A percentile compares a stretch with the other conserved stretches of the same genome.
Conservation (phyloP, 1,284 basidiomycete species). For the Trichosporon coremiiforme region DNA sequence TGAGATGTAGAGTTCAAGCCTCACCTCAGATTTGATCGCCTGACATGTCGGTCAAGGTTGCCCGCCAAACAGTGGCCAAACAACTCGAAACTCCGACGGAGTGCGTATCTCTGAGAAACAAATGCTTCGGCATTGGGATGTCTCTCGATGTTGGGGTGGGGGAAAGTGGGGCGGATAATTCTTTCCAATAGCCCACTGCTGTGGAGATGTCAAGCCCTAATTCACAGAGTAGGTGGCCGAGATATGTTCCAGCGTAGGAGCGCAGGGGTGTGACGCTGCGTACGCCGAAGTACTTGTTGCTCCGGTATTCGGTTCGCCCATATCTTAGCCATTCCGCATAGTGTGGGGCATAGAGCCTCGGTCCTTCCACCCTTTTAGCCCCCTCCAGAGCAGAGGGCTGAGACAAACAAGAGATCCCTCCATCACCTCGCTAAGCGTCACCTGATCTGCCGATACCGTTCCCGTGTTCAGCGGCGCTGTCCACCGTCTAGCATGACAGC, state of each 20-base stretch:
- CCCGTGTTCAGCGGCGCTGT: background rate
- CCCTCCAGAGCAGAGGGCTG: background rate
- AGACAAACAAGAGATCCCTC: background rate
- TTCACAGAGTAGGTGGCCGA: slow-evolving; percentile 4
- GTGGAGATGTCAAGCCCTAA: background rate
- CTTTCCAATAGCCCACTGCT: background rate
- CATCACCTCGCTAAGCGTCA: background rate
- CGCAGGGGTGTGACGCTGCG: background rate
- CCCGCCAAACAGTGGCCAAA: background rate
- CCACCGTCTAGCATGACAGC: background rate
- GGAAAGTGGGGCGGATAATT: slow-evolving; percentile 4
- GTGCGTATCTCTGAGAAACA: background rate
- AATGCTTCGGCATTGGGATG: background rate
- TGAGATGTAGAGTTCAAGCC: background rate
- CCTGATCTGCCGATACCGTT: background rate
- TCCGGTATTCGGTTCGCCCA: background rate
- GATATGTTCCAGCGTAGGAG: background rate
- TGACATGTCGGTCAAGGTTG: background rate
- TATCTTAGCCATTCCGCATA: background rate
- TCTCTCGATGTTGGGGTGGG: background rate
- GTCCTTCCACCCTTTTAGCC: background rate
- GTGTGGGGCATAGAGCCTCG: background rate
- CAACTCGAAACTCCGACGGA: background rate
- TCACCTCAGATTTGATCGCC: background rate
- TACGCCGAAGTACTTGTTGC: background rate